Conservation (phyloP, 129 eudicot species). For the Flaveria robusta region DNA sequence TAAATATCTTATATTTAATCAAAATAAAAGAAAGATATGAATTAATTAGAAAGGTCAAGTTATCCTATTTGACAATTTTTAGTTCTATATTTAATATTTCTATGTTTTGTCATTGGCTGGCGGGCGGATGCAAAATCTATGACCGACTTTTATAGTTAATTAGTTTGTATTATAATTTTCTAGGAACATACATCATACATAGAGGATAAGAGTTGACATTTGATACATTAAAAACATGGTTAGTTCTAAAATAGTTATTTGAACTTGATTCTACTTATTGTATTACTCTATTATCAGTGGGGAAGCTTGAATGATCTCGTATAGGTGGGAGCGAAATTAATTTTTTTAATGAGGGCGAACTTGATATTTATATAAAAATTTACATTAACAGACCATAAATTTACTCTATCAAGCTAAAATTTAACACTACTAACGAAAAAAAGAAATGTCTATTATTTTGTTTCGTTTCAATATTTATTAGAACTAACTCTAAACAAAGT, state of each 20-base stretch:
- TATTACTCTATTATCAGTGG: no score
- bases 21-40: no score
- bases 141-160: neutral
- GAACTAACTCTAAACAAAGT: neutral
- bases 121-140: slow-evolving; percentile 22
- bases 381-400: no score
- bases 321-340: no score
- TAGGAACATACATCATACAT: neutral
- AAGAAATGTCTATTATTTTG: neutral
- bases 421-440: no score
- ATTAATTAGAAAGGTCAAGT: neutral
- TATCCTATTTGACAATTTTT: neutral
- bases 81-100: no score
- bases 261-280: neutral
- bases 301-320: no score
- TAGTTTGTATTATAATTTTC: neutral
- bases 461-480: neutral
- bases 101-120: neutral
- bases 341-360: no score
- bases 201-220: slow-evolving; percentile 9
- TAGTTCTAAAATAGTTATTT: neutral
- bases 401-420: no score
- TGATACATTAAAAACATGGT: neutral
- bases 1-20: no score
- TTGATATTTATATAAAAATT: no score